Percentiles rank a stretch among this genome's conserved stretches.
phyloP scores from a whole-genome alignment of 805 yeast genomes.

The Metschnikowia henanensis region DNA sequence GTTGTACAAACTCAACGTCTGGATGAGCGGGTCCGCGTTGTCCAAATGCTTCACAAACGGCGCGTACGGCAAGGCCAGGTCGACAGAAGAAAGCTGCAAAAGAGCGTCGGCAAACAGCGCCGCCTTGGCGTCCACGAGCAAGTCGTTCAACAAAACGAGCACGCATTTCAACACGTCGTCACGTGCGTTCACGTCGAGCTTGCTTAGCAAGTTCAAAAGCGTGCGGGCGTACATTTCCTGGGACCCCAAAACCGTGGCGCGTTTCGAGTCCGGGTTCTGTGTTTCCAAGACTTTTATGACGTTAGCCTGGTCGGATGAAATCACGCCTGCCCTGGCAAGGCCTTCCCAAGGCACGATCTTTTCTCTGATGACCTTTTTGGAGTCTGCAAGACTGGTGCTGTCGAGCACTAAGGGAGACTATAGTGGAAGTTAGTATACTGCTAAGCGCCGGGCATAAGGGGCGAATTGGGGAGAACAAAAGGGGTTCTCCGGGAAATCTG shows the following conservation, averaged over 20 bases:
- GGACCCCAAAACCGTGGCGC: slow-evolving; percentile 42
- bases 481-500: no score
- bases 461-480: no score
- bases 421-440: slow-evolving; percentile 11
- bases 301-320: slow-evolving; percentile 68
- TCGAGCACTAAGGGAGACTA: slow-evolving; percentile 49
- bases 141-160: slow-evolving; percentile 61
- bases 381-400: slow-evolving; percentile 64
- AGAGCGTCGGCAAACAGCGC: slow-evolving; percentile 39
- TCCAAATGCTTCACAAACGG: slow-evolving; percentile 54
- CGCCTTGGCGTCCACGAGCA: slow-evolving; percentile 40
- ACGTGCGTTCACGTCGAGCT: slow-evolving; percentile 42
- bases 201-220: slow-evolving; percentile 52
- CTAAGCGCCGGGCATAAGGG: not conserved
- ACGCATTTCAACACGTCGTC: slow-evolving; percentile 68
- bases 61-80: slow-evolving; percentile 49
- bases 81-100: slow-evolving; percentile 41
- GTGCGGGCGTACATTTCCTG: slow-evolving; percentile 55
- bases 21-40: slow-evolving; percentile 55
- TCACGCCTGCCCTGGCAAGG: slow-evolving; percentile 68
- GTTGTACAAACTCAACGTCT: slow-evolving; percentile 54
- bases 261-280: slow-evolving; percentile 43
- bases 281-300: slow-evolving; percentile 54
- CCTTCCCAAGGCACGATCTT: slow-evolving; percentile 94
- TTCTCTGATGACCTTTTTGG: slow-evolving; percentile 66